phyloP scores from a whole-genome alignment of 768 basidiomycete species.

The Mycena vulgaris region DNA sequence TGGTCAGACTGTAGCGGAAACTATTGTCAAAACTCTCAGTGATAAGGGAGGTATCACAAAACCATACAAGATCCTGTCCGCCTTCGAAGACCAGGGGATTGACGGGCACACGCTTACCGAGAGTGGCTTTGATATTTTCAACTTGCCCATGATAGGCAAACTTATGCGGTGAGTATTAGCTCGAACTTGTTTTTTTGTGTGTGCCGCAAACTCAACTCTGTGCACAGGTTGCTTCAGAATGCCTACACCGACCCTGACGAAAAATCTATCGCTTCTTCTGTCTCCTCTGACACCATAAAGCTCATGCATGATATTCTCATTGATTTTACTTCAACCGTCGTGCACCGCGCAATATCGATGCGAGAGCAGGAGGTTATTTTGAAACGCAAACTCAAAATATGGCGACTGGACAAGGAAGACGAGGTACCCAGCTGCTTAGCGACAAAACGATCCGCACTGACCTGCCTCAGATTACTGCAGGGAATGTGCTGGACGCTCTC shows the following conservation, averaged over 20 bases:
- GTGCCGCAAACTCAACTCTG: neutral
- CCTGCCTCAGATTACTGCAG: conserved; percentile 1
- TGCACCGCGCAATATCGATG: conserved; percentile 66
- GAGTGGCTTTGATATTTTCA: conserved; percentile 65
- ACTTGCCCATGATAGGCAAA: conserved; percentile 56
- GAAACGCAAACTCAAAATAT: conserved; percentile 74
- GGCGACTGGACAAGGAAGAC: conserved; percentile 63
- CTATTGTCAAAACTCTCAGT: too few relatives aligned
- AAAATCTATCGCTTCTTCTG: conserved; percentile 48
- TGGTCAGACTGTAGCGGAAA: conserved; percentile 22
- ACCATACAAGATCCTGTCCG: conserved; percentile 60
- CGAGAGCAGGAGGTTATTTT: conserved; percentile 72
- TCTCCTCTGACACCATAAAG: conserved; percentile 66
- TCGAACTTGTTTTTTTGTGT: neutral
- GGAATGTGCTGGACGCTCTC: conserved; percentile 39
- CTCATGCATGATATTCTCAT: conserved; percentile 62
- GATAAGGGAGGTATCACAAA: conserved; percentile 58
- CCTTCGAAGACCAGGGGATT: conserved; percentile 62
- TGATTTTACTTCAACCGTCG: conserved; percentile 66
- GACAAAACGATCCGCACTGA: neutral
- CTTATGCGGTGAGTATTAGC: conserved; percentile 55
- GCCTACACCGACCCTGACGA: conserved; percentile 44
- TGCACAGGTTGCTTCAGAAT: conserved; percentile 33
- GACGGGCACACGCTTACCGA: conserved; percentile 58
- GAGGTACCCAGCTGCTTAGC: conserved; percentile 49